These are phyloP conservation scores for Penicillium cinerascens DNA, from an alignment of 495 filamentous ascomycete genomes.

Conservation along the genomic window DNA sequence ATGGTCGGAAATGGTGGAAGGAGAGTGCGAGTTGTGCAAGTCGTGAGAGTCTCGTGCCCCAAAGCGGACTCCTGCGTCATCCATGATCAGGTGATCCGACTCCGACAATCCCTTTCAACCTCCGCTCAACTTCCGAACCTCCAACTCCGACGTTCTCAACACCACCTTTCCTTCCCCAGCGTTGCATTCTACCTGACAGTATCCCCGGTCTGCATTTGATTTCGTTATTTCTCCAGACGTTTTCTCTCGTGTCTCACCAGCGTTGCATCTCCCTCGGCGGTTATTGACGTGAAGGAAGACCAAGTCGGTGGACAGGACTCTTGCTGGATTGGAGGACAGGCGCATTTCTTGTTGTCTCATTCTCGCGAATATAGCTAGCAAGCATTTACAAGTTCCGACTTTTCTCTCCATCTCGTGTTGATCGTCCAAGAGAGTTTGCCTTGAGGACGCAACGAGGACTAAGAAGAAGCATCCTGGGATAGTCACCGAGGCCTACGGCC, in stretches of 20 bases:
- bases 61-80: slow-evolving; percentile 22
- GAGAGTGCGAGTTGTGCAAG: background rate
- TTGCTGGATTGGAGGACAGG: slow-evolving; percentile 24
- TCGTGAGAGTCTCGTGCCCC: background rate
- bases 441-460: slow-evolving; percentile 29
- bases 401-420: slow-evolving; percentile 41
- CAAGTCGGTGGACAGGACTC: slow-evolving; percentile 18
- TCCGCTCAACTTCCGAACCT: background rate
- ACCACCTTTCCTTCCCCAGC: slow-evolving; percentile 4
- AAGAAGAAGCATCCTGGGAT: slow-evolving; percentile 31
- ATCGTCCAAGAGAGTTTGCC: slow-evolving; percentile 26
- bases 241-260: slow-evolving; percentile 4
- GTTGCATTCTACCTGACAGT: slow-evolving; percentile 9
- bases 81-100: slow-evolving; percentile 18
- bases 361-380: slow-evolving; percentile 50
- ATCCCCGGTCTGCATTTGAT: slow-evolving; percentile 1
- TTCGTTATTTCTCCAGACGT: slow-evolving; percentile 1
- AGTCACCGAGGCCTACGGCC: slow-evolving; percentile 3
- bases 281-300: slow-evolving; percentile 21
- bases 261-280: slow-evolving; percentile 7
- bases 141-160: slow-evolving; percentile 1
- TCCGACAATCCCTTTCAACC: slow-evolving; percentile 14
- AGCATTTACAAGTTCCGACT: slow-evolving; percentile 51
- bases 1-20: background rate
- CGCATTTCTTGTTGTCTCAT: slow-evolving; percentile 38